phyloP scores from a whole-genome alignment of 306 rosid species.

The Urtica urens region DNA sequence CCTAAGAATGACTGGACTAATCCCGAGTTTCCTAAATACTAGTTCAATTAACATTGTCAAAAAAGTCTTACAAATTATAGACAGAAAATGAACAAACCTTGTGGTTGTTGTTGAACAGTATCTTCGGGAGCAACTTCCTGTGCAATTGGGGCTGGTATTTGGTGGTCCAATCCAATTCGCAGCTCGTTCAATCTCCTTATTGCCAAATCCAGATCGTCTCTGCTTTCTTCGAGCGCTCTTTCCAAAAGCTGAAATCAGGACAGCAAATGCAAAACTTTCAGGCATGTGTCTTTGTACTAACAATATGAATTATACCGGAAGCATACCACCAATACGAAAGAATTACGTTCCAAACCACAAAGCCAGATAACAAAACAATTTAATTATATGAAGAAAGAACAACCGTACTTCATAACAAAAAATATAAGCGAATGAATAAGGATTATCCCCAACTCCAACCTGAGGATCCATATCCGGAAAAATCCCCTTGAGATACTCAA shows the following conservation, averaged over 20 bases:
- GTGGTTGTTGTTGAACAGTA: constrained; percentile 28
- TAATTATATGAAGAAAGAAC: not conserved
- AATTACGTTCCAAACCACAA: not conserved
- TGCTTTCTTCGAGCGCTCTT: constrained; percentile 65
- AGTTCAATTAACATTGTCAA: not conserved
- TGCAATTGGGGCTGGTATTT: constrained; percentile 23
- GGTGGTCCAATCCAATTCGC: constrained; percentile 28
- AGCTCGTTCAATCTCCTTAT: constrained; percentile 60
- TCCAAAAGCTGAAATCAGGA: constrained; percentile 40
- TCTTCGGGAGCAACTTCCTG: constrained; percentile 15
- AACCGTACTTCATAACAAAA: not conserved
- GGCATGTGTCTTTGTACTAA: too few relatives aligned
- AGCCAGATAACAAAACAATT: not conserved
- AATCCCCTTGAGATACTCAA: constrained; percentile 41
- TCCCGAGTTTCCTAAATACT: not conserved
- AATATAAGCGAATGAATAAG: not conserved
- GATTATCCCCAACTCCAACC: constrained; percentile 21
- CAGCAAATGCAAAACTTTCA: not conserved
- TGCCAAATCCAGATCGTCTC: constrained; percentile 67
- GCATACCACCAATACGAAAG: too few relatives aligned
- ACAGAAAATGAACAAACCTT: constrained; percentile 16
- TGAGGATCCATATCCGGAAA: constrained; percentile 77
- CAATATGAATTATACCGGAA: not conserved
- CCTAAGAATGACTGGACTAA: not conserved
- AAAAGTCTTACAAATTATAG: not conserved